Conservation (phyloP, 169 alveolate genomes). For the Plasmodium billcollinsi region DNA sequence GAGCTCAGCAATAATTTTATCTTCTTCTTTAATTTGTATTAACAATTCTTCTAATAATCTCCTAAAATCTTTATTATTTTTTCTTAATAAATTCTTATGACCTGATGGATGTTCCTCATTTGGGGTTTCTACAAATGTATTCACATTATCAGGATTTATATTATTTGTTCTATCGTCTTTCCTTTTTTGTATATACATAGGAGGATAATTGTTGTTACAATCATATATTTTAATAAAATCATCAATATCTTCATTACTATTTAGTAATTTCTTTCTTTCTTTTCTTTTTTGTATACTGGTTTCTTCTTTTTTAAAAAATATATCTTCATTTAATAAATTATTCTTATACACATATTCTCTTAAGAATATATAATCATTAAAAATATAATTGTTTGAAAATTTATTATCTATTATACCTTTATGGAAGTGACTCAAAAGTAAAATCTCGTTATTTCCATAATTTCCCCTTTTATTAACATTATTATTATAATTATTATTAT, state of each 20-base stretch:
- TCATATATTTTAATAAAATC: constrained; percentile 48
- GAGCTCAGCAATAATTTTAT: background rate
- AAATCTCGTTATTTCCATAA: background rate
- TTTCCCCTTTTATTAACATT: background rate
- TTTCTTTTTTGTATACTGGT: background rate
- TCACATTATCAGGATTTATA: background rate
- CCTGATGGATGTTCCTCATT: background rate
- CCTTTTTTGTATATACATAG: constrained; percentile 34
- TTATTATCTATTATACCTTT: background rate
- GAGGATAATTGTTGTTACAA: constrained; percentile 30
- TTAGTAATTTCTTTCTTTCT: constrained; percentile 12
- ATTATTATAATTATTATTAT: background rate
- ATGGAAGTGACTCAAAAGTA: no score
- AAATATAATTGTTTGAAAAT: constrained; percentile 40
- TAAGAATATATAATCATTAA: constrained; percentile 31
- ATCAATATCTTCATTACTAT: constrained; percentile 30
- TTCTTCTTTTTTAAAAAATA: constrained; percentile 57
- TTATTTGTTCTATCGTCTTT: background rate
- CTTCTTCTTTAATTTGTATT: constrained; percentile 43
- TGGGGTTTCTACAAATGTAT: background rate
- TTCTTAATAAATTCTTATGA: background rate
- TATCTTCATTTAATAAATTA: constrained; percentile 42
- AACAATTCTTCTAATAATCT: constrained; percentile 20
- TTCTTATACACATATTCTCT: constrained; percentile 51
- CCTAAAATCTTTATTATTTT: constrained; percentile 22